A percentile compares a stretch with the other conserved stretches of the same genome.
Conservation (phyloP, 2,329 filamentous ascomycete species). For the Neopestalotiopsis rosae region DNA sequence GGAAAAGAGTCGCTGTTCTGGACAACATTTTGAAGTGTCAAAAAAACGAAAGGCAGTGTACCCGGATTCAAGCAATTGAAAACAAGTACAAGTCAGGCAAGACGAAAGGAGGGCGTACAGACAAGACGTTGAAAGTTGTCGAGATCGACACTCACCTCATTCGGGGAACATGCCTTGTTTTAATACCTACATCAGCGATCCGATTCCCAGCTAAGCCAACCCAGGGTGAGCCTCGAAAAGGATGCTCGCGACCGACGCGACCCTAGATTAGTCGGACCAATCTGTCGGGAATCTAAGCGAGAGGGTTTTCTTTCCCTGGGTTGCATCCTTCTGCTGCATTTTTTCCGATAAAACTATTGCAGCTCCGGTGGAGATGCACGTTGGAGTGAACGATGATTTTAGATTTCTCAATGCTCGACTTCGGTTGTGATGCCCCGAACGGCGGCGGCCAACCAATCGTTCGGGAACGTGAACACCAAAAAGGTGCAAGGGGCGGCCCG, state of each 20-base stretch:
- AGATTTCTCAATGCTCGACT: conserved; percentile 5
- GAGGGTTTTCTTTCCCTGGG: background rate
- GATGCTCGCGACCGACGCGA: background rate
- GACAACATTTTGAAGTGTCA: conserved; percentile 3
- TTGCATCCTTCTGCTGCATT: background rate
- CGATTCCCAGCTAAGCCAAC: background rate
- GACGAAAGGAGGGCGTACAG: background rate
- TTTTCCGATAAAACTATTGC: background rate
- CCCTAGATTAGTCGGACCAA: background rate
- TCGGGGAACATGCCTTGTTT: background rate
- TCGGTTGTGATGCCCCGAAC: conserved; percentile 2
- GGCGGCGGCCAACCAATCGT: conserved; percentile 8
- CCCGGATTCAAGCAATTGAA: no score
- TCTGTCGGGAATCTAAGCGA: background rate
- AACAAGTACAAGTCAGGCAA: background rate
- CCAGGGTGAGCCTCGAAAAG: background rate
- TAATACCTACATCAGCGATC: background rate
- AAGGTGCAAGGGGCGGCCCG: conserved; percentile 6
- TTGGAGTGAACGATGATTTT: conserved; percentile 6
- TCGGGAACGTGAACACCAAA: conserved; percentile 16
- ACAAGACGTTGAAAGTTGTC: background rate
- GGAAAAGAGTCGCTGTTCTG: conserved; percentile 7
- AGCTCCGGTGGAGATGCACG: background rate
- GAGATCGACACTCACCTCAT: background rate
- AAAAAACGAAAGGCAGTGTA: background rate